Evolutionary conservation across 352 stramenopile species (phyloP).

Genomic region (Globisporangium nagaii): DNA sequence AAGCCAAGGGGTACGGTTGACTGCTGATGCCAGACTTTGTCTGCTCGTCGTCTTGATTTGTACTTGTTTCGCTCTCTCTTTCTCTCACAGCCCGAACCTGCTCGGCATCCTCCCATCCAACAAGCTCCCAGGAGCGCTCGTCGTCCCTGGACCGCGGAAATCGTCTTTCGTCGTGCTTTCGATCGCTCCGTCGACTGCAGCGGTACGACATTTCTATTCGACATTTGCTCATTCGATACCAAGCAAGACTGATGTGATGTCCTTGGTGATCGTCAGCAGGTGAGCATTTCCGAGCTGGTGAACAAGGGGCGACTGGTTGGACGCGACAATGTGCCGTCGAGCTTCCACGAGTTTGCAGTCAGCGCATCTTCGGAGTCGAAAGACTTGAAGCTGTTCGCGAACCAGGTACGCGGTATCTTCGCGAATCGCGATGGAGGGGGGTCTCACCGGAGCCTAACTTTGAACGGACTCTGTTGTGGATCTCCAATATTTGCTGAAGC

Average conservation of each 20-base stretch:
- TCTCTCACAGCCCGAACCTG: conserved; percentile 22
- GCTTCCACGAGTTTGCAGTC: conserved; percentile 49
- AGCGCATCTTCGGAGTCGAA: conserved; percentile 37
- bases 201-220: conserved; percentile 12
- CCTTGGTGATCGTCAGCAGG: conserved; percentile 14
- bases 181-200: conserved; percentile 27
- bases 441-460: too few species aligned
- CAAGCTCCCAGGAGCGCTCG: conserved; percentile 39
- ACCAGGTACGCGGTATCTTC: conserved; percentile 20
- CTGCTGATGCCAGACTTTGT: too few species aligned
- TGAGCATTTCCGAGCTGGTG: conserved; percentile 46
- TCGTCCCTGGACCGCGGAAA: conserved; percentile 40
- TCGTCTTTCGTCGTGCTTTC: conserved; percentile 42
- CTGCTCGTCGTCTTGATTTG: neutral
- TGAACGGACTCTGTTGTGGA: too few species aligned
- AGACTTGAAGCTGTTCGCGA: conserved; percentile 33
- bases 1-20: conserved; percentile 40
- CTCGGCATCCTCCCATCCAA: conserved; percentile 39
- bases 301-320: conserved; percentile 46
- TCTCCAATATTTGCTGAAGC: neutral
- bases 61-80: neutral
- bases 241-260: neutral
- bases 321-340: conserved; percentile 49
- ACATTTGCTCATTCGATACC: neutral
- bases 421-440: too few species aligned